Conservation (phyloP, 768 basidiomycete genomes). For the Leccinum olivaceopallidum region DNA sequence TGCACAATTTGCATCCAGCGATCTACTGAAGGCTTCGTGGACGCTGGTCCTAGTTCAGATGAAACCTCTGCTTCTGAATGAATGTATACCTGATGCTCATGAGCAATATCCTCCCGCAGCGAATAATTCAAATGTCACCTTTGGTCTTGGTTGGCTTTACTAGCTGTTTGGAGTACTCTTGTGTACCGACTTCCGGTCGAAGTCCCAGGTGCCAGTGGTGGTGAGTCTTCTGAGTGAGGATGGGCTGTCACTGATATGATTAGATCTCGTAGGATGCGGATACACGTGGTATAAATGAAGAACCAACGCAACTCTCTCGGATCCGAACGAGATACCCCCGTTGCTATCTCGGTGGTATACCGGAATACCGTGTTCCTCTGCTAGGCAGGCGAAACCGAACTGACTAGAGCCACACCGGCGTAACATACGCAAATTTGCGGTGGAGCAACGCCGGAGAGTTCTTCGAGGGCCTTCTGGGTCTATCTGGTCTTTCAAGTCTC, state of each 20-base stretch:
- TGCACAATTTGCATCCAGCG: not conserved
- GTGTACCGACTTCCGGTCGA: not conserved
- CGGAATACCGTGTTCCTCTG: not conserved
- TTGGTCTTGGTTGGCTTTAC: not conserved
- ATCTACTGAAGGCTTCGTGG: not conserved
- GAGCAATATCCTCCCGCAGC: not conserved
- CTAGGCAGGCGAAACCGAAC: not conserved
- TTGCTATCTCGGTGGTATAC: not conserved
- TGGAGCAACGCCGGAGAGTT: not conserved
- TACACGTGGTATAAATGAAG: not conserved
- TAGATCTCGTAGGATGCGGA: not conserved
- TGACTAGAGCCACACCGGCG: not conserved
- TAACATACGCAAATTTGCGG: not conserved
- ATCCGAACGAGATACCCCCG: not conserved
- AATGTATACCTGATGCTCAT: not conserved
- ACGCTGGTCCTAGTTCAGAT: not conserved
- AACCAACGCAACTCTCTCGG: not conserved
- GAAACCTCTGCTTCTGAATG: not conserved
- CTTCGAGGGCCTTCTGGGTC: no score
- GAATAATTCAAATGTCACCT: not conserved
- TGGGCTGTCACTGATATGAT: constrained; percentile 4
- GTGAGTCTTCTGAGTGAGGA: not conserved
- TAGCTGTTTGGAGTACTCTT: not conserved
- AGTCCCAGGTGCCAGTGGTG: not conserved
- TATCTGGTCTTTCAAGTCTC: not conserved